A percentile compares a stretch with the other conserved stretches of the same genome.
Evolutionary conservation across 148 eudicot species (phyloP).

Genomic region (Heliamphora exappendiculata): DNA sequence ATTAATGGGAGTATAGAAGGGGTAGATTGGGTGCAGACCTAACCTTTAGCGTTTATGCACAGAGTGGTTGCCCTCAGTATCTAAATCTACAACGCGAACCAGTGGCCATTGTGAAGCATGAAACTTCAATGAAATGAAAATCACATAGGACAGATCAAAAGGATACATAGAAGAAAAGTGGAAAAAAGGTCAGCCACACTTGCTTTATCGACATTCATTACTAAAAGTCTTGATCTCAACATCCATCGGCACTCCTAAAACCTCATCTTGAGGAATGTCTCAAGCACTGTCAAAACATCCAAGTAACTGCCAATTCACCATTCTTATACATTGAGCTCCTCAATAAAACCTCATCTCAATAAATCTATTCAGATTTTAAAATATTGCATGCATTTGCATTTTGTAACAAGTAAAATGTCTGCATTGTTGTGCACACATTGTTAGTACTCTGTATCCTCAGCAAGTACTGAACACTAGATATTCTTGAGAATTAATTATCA

Average conservation of each 20-base stretch:
- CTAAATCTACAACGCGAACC: too few relatives aligned
- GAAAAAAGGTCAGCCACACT: background rate
- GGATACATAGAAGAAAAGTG: background rate
- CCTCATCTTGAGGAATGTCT: background rate
- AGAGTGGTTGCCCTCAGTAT: too few relatives aligned
- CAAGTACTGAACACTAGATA: background rate
- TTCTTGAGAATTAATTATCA: background rate
- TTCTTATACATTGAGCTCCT: background rate
- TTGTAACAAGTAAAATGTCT: background rate
- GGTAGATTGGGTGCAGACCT: too few relatives aligned
- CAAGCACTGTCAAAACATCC: background rate
- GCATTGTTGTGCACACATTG: background rate
- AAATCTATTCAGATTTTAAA: too few relatives aligned
- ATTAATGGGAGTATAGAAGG: too few relatives aligned
- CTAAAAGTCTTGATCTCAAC: constrained; percentile 1
- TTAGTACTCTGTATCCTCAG: background rate
- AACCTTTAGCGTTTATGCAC: too few relatives aligned
- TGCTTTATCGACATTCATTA: background rate
- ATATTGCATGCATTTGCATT: background rate
- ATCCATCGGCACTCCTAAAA: background rate
- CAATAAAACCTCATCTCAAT: too few relatives aligned
- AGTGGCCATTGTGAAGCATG: too few relatives aligned
- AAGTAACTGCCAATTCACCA: background rate
- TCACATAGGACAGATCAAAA: background rate
- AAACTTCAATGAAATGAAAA: background rate